Base-by-base conservation (phyloP, 352 stramenopile species). In the Globisporangium radiosum region DNA sequence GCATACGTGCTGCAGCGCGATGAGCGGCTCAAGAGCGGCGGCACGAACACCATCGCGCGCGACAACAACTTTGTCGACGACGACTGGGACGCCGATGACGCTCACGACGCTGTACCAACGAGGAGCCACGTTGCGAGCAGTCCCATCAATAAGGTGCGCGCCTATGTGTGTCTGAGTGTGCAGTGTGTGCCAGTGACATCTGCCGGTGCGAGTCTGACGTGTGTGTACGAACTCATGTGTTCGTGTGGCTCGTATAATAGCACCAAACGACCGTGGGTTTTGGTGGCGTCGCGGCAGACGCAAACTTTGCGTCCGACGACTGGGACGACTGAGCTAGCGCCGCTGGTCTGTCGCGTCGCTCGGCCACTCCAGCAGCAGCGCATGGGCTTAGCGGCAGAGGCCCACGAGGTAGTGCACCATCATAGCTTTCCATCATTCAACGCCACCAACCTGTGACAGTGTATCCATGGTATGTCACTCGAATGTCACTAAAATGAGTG, bases 41-140 rank as follows among this genome's bases (percentile, higher is more conserved):
- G 65, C 57, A 53, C 53, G 40, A 45, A 65, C 11, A 65, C 54
- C 4, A 65, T 87, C 25, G 56, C 66, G 15, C 48, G 63, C 3
- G 79, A 90, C 61, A 90, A 92, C 65, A 92, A 92, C 57, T 92
- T 92, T 63, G 78, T 74, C 9, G 75, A 88, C 36, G 82, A 92
- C 9, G 78, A 92, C 47, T 92, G 81, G 81, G 81, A 91, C 58
- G 72, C 65, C 2, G 71, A 87, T 43, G 78, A 87, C 25, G 63
- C 70, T 3, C 15, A 56, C 25, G 38, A 57, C 8, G 36, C 59
- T n/a, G 36, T 57, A 43, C 25, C 57, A 7, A n/a, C 45, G 15
- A 3, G 38, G 25, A 50, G 40, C 25, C 33, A 56, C 25, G 42
- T 15, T 5, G 47, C 15, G 17, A 54, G n/a, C 40, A 50, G 54